A percentile compares a stretch with the other conserved stretches of the same genome.
phyloP scores from a whole-genome alignment of 257 asterid species.

The Catharanthus roseus region DNA sequence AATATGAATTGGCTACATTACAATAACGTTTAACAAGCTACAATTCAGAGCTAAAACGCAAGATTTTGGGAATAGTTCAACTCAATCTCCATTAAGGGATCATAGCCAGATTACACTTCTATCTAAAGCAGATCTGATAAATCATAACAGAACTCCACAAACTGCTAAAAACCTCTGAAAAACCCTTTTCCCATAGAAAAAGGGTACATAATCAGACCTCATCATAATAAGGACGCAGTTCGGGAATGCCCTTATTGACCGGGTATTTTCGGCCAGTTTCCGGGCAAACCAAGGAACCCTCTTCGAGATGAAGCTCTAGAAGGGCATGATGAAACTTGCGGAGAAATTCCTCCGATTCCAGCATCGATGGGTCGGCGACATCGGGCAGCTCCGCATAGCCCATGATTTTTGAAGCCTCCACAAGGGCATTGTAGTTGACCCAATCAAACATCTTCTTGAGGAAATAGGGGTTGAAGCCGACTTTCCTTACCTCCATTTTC shows the following conservation, averaged over 20 bases:
- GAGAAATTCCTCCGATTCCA: constrained; percentile 74
- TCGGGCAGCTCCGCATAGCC: constrained; percentile 76
- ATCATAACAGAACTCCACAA: neutral
- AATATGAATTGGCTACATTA: too few relatives aligned
- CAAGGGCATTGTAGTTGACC: constrained; percentile 70
- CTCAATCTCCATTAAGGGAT: neutral
- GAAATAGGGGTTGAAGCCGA: constrained; percentile 63
- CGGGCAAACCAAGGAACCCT: constrained; percentile 82
- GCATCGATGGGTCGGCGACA: constrained; percentile 57
- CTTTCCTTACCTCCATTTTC: constrained; percentile 53
- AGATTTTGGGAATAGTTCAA: neutral
- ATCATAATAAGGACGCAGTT: constrained; percentile 87
- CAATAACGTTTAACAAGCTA: too few relatives aligned
- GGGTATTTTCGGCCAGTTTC: constrained; percentile 82
- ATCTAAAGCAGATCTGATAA: neutral
- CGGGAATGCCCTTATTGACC: constrained; percentile 83
- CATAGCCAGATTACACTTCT: too few relatives aligned
- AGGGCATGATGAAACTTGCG: constrained; percentile 81
- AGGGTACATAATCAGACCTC: constrained; percentile 53
- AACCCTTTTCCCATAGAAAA: neutral
- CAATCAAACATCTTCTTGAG: constrained; percentile 69
- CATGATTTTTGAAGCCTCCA: constrained; percentile 62
- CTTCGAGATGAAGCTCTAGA: constrained; percentile 87
- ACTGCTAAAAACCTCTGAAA: constrained; percentile 6
- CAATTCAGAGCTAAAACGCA: too few relatives aligned